Conservation (phyloP, 192 early-diverging fungal species). For the Coemansia sp. region DNA sequence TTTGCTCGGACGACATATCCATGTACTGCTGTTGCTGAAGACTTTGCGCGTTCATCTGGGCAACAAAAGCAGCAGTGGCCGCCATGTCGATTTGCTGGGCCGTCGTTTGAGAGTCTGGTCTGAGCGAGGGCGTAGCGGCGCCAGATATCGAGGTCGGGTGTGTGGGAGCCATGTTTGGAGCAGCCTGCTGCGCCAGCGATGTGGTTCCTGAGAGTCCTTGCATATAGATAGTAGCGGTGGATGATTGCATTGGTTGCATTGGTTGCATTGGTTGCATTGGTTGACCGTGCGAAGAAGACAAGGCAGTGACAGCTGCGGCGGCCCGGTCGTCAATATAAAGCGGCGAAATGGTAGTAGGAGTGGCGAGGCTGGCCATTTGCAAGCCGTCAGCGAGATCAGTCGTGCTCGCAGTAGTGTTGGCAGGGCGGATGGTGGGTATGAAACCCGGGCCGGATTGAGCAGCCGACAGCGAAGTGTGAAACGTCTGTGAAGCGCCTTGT, state of each 20-base stretch:
- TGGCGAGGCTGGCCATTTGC: conserved; percentile 14
- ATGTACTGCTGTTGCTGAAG: neutral
- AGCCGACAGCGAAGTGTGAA: conserved; percentile 19
- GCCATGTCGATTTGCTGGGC: neutral
- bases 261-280: no score
- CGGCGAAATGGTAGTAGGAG: conserved; percentile 15
- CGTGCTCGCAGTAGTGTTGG: neutral
- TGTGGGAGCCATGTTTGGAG: conserved; percentile 9
- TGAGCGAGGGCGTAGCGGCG: neutral
- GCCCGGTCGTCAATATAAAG: conserved; percentile 21
- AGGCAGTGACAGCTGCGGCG: neutral
- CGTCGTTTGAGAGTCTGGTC: neutral
- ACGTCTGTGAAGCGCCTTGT: conserved; percentile 19
- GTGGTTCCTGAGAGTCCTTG: conserved; percentile 5
- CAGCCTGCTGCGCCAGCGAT: neutral
- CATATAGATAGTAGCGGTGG: conserved; percentile 13
- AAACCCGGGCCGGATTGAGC: conserved; percentile 9
- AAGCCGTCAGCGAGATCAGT: conserved; percentile 10
- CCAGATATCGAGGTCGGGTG: neutral
- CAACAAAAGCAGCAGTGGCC: neutral
- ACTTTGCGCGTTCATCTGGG: conserved; percentile 1
- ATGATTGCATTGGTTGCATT: conserved; percentile 1
- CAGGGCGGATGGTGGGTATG: neutral
- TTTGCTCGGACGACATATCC: neutral
- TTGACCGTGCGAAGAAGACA: conserved; percentile 6